Evolutionary conservation across 805 yeast genomes (phyloP), one percentile per base, ranked within the genome.

Genomic region (Lachancea fermentati): DNA sequence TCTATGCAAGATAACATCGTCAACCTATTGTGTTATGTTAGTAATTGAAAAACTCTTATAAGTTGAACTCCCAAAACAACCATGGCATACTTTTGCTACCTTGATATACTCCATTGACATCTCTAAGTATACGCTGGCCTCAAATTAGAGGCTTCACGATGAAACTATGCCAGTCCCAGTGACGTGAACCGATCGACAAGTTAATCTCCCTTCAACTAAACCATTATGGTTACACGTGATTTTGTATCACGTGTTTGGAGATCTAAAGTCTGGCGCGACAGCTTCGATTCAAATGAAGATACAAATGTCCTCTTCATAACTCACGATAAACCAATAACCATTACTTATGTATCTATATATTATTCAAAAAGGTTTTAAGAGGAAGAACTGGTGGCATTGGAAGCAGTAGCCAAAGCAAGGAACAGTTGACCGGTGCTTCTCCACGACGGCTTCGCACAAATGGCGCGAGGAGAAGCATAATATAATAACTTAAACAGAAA

Each of bases 1-100:
- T 49, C 79, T 73, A 47, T 72, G 74, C 34, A 82, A 67, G 13
- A 72, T 65, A 25, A 80, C 78, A 54, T 72, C 63, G 37, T 71
- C 65, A 17, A 74, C 73, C 59, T 69, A 55, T 26, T 24, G 19
- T n/a, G 30, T 39, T 40, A 42, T 53, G 46, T 36, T 22, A 39
- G 42, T 32, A 19, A 32, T 19, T 22, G 19, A 36, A 16, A 4
- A 12, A 9, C 8, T 14, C 14, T 14, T n/a, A 17, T 19, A 18
- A 14, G 7, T 15, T 17, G 9, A 31, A 12, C 24, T n/a, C 30
- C 13, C 17, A 19, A 17, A 14, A n/a, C 9, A 14, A 31, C 8
- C 14, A 9, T n/a, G 7, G 42, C 61, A 32, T 46, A 72, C 78
- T 50, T 69, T 71, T 3, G 81, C 71, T 12, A 78, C 62, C 49